These are phyloP conservation scores for Zarea fungicola DNA, from an alignment of 2,329 filamentous ascomycete genomes.

Conservation along the genomic window DNA sequence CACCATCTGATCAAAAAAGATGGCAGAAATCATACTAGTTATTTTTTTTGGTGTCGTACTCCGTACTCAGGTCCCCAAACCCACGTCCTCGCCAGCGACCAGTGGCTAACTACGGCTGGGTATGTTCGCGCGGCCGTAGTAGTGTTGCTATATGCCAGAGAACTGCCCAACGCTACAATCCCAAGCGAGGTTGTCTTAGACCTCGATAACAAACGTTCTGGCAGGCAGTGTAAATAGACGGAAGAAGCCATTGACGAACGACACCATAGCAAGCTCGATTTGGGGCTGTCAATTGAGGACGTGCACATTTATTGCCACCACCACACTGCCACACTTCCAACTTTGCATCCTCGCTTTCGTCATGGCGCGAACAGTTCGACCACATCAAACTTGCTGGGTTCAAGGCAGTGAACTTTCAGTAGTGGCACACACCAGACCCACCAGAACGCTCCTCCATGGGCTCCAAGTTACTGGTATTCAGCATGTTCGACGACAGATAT, in stretches of 20 bases:
- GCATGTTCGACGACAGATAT: background rate
- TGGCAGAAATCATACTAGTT: background rate
- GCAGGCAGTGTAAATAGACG: no score
- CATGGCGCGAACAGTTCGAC: conserved; percentile 2
- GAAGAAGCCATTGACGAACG: conserved; percentile 9
- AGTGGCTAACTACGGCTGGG: background rate
- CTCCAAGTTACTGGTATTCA: conserved; percentile 3
- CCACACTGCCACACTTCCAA: background rate
- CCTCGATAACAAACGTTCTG: no score
- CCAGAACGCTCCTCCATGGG: background rate
- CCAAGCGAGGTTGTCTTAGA: no score
- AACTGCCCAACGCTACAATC: no score
- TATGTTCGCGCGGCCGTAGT: no score
- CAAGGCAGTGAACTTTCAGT: conserved; percentile 1
- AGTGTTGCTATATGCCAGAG: no score
- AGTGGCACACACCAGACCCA: conserved; percentile 1
- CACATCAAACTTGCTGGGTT: background rate
- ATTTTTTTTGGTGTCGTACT: background rate
- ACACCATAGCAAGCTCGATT: conserved; percentile 4
- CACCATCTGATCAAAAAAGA: conserved; percentile 12
- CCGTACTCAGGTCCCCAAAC: background rate
- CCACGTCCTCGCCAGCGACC: background rate
- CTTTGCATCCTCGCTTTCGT: background rate
- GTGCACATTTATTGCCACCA: conserved; percentile 5
- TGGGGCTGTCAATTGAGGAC: background rate